Evolutionary conservation across 2,329 filamentous ascomycete species (phyloP).

Genomic region (Stylonectria norvegica): DNA sequence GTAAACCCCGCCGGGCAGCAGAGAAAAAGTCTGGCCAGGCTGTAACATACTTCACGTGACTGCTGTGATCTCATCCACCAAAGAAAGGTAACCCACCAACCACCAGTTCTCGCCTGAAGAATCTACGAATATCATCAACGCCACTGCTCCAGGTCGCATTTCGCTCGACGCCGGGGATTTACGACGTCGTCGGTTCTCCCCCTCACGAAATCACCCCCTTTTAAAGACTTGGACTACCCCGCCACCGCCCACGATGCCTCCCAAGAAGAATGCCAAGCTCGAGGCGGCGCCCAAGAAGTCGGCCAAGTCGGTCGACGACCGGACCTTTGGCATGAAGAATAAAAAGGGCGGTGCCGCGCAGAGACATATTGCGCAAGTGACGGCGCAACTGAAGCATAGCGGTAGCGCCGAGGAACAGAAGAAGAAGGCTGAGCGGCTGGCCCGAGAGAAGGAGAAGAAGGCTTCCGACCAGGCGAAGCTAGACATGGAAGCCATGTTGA

Average conservation of each 20-base stretch:
- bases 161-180: constrained; percentile 10
- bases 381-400: constrained; percentile 67
- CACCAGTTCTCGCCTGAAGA: constrained; percentile 22
- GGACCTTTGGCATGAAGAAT: constrained; percentile 99
- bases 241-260: constrained; percentile 60
- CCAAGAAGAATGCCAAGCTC: constrained; percentile 59
- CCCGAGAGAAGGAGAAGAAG: constrained; percentile 81
- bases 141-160: constrained; percentile 12
- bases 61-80: constrained; percentile 29
- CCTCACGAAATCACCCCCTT: constrained; percentile 12
- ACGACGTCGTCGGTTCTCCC: constrained; percentile 2
- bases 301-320: constrained; percentile 76
- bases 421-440: constrained; percentile 64
- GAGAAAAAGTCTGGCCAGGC: constrained; percentile 19
- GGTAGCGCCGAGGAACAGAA: constrained; percentile 85
- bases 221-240: constrained; percentile 24
- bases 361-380: constrained; percentile 83
- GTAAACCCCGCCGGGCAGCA: constrained; percentile 9
- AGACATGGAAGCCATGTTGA: constrained; percentile 77
- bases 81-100: constrained; percentile 27
- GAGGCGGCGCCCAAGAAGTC: constrained; percentile 54
- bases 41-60: constrained; percentile 22
- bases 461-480: constrained; percentile 80
- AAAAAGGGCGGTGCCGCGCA: constrained; percentile 93
- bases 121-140: constrained; percentile 17